Conservation (phyloP, 2,329 filamentous ascomycete genomes). For the Plenodomus tracheiphilus region DNA sequence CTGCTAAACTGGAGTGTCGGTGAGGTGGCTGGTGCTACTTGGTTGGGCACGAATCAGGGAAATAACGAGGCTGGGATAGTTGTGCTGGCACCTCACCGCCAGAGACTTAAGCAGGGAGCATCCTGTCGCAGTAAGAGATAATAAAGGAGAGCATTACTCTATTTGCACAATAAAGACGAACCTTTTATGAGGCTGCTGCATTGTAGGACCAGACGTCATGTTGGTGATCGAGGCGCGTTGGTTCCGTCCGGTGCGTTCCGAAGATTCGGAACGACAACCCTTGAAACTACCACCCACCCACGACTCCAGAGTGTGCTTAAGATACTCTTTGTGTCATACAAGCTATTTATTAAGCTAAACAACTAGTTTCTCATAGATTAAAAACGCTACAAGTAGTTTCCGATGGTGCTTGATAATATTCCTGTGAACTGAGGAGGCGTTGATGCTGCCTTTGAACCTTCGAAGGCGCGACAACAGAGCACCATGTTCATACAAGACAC, state of each 20-base stretch:
- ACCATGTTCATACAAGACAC: neutral
- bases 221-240: neutral
- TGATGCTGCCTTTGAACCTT: no score
- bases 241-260: neutral
- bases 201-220: neutral
- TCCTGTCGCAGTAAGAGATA: conserved; percentile 3
- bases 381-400: no score
- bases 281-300: no score
- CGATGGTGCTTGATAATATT: no score
- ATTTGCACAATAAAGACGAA: no score
- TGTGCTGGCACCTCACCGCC: conserved; percentile 34
- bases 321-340: no score
- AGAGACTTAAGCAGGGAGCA: conserved; percentile 15
- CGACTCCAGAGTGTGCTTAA: no score
- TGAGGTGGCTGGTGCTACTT: conserved; percentile 36
- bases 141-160: neutral
- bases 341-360: no score
- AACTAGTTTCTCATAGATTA: no score
- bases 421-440: no score
- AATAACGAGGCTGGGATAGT: conserved; percentile 39
- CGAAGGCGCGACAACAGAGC: no score
- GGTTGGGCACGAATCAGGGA: conserved; percentile 21
- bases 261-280: neutral
- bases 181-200: no score
- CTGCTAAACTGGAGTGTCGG: neutral